Base-by-base conservation (phyloP, 495 filamentous ascomycete species). In the Tuber umbilicatum region DNA sequence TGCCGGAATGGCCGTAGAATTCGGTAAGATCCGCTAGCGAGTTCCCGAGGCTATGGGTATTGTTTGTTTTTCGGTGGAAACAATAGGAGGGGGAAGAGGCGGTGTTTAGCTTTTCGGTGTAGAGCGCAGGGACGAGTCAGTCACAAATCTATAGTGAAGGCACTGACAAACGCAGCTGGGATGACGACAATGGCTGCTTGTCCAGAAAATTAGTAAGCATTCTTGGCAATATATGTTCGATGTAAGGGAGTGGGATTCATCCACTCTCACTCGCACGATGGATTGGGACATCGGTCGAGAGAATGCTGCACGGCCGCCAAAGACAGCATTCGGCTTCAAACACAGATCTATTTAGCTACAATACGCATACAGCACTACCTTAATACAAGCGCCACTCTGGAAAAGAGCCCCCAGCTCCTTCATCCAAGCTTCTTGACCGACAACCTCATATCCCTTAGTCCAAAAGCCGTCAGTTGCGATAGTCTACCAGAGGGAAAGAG, bases 391-490 rank as follows among this genome's bases (percentile, higher is more conserved):
- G 12, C 27, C 55, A 64, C 27, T 7, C 31, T 35, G 27, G 35
- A 80, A 73, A 50, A 71, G 17, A 27, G 42, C 42, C 31, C 78
- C 45, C 27, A 80, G 41, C 67, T 77, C 55, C 17, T 75, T 23
- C 43, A 81, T 67, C 41, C 69, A 74, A 71, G 74, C 74, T 38
- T 74, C n/a, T 47, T 81, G 78, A 19, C 72, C 23, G 6, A 72
- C 75, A 47, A 40, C 79, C 27, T 74, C 78, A 75, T 47, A 79
- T 69, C 31, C 47, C 60, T 75, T 80, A n/a, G 64, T 55, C 42
- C 70, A 12, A 43, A 68, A 70, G 60, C 38, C 42, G 76, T 19
- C 31, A 73, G 70, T 68, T 73, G 55, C 37, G 42, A 27, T 39
- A 67, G 39, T 7, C 55, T 35, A 27, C 35, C 14, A 17, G 12